Evolutionary conservation across 139 green algal genomes (phyloP), one percentile per base, ranked within the genome.

Genomic region (Micromonas pusilla): DNA sequence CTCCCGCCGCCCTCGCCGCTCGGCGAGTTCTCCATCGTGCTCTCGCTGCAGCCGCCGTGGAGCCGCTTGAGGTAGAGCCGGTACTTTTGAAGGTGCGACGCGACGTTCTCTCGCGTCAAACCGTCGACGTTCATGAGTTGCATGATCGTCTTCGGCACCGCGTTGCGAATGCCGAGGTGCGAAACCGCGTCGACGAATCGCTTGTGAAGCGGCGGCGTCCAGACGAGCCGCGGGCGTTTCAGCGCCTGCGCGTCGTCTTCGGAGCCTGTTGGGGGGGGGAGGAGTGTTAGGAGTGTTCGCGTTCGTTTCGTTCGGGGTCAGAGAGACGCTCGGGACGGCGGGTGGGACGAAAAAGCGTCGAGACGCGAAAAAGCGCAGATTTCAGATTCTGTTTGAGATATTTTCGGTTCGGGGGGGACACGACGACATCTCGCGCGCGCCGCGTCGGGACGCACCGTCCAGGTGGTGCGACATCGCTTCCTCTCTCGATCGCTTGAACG

Each of bases 141-240:
- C 85, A 98, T 86, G 65, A 98, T 97, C n/a, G 89, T 89, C 76
- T 97, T 97, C 26, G 93, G 93, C 52, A 94, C 89, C 0, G 93
- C 90, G 34, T 88, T 97, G 78, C 98, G 93, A 6, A 98, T 87
- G 28, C 94, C 94, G 38, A 98, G 86, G 78, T 91, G 83, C 73
- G 96, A 94, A 63, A 98, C 94, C 0, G 94, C 94, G 30, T 91
- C 88, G 19, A 98, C 92, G 88, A 98, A 98, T 73, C 95, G 89
- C 78, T 91, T 88, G 83, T 89, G 85, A 33, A 89, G 75, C 71
- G 87, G 76, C 9, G 80, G 31, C n/a, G 84, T 89, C 85, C 85
- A 89, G 9, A 88, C 76, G 36, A 89, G 80, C 25, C 85, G 72
- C n/a, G 87, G 87, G 21, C 87, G 79, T 81, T 96, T 93, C 39